Base-by-base conservation (phyloP, 441 rosid species). In the Syzygium syzygioides region DNA sequence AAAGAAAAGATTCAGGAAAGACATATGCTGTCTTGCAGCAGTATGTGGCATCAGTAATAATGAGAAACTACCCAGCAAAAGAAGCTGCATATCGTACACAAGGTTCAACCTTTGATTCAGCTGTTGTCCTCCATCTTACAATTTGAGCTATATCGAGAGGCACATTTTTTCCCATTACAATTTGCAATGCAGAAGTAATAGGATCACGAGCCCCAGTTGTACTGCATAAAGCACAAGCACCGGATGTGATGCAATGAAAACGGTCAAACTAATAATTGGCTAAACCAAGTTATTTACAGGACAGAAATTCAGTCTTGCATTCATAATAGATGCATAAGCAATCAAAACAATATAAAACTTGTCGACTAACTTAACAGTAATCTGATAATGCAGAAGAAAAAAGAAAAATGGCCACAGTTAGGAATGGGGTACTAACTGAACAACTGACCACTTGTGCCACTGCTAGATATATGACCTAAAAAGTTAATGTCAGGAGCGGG, bases 191-290 rank as follows among this genome's bases (percentile, higher is more conserved):
- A 83, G 99, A 97, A 91, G 98, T 97, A 86, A 94, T 86, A 89
- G 98, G 96, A 95, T 97, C 99, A 88, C 99, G 94, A 90, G 96
- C 93, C 90, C 99, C 99, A 55, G 99, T 97, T 59, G 99, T 96
- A 91, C 99, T 97, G 97, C 91, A 66, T 52, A 52, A 87, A 53
- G 41, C 84, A 93, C 90, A 76, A 60, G 30, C 87, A 76, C 53
- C 85, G 89, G 48, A 86, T 86, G 30, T 50, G 85, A 55, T 48
- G 53, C 86, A 60, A 85, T 85, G 57, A 60, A 23, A 76, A 76
- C 9, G 7, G 23, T 41, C 13, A 23, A n/a, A 7, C 83, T 76
- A 76, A 23, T 76, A 76, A 41, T 76, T 76, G 18, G 83, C 53
- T 76, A 41, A 23, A 41, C 83, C 41, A 76, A 76, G 83, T 76